Base-by-base conservation (phyloP, 2,329 filamentous ascomycete genomes). In the Tolypocladium paradoxum region DNA sequence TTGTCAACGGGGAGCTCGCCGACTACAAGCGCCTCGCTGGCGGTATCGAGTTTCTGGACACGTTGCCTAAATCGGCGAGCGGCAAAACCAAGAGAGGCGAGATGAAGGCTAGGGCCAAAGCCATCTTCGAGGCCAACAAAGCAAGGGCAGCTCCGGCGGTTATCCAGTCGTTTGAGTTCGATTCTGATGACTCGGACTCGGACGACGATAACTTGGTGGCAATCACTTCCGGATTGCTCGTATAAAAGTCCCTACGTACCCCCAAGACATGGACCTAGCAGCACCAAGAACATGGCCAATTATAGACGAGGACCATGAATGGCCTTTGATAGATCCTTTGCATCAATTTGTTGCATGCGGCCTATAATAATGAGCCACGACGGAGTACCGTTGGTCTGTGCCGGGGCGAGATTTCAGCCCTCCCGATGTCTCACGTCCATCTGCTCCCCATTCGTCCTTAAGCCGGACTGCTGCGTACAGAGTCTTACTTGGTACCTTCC, bases 51-150 rank as follows among this genome's bases (percentile, higher is more conserved):
- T 81, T 81, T 52, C 64, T 79, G 0, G 74, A 78, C 48, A 71
- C 72, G 27, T 76, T 85, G 34, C 82, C 82, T 0, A 84, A 84
- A 69, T 81, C 76, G 57, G 74, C 78, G 1, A 78, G 75, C 57
- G 81, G 82, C 0, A 84, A 85, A 73, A 82, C 55, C 4, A 38
- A 82, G 61, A 73, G 77, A 55, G 67, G 77, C 31, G 61, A 79
- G 16, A 65, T 82, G 58, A 76, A 70, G 55, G 68, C 75, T 57
- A 56, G 24, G 63, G 60, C 55, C 50, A 61, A 45, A 54, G 60
- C 56, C 52, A 47, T 55, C 6, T 60, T 57, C 34, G 60, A 52
- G 12, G 47, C 35, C 29, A 51, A 29, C 20, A 58, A 48, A 31
- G 48, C 37, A 12, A 45, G 50, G 33, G 37, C 46, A 1, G 33